Percentiles rank a stretch among this genome's conserved stretches.
Conservation (phyloP, 192 early-diverging fungal species). For the Umbelopsis sp. region DNA sequence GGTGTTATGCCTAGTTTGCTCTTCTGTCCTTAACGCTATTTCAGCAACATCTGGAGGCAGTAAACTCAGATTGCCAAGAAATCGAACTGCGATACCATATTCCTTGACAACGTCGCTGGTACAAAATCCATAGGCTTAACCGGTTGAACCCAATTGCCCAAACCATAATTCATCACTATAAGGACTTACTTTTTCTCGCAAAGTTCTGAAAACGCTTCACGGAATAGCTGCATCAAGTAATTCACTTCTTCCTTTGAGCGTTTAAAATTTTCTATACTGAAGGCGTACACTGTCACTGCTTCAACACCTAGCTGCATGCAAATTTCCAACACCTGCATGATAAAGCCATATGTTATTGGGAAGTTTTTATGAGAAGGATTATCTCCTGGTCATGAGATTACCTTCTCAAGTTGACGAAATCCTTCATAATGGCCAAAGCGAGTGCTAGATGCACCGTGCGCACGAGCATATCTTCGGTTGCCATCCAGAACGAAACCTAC, state of each 20-base stretch:
- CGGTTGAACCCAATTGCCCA: background rate
- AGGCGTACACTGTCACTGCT: conserved; percentile 93
- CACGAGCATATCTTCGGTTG: conserved; percentile 89
- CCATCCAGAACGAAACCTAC: conserved; percentile 98
- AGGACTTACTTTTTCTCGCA: conserved; percentile 65
- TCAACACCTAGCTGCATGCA: conserved; percentile 85
- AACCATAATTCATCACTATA: conserved; percentile 17
- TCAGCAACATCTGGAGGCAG: conserved; percentile 66
- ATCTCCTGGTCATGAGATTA: conserved; percentile 25
- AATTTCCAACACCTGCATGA: conserved; percentile 75
- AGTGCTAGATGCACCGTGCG: conserved; percentile 52
- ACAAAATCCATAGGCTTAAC: background rate
- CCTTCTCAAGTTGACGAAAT: conserved; percentile 76
- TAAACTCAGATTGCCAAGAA: conserved; percentile 75
- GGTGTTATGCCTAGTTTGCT: conserved; percentile 66
- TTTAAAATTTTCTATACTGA: conserved; percentile 98
- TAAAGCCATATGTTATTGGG: background rate
- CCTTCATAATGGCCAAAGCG: conserved; percentile 80
- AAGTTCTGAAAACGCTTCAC: conserved; percentile 77
- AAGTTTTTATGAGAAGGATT: background rate
- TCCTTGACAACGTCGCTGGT: conserved; percentile 71
- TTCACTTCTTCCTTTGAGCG: conserved; percentile 83
- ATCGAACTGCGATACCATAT: conserved; percentile 73
- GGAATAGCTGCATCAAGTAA: conserved; percentile 79
- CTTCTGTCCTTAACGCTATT: conserved; percentile 62